Conservation (phyloP, 768 basidiomycete genomes). For the Lentinula aciculospora region DNA sequence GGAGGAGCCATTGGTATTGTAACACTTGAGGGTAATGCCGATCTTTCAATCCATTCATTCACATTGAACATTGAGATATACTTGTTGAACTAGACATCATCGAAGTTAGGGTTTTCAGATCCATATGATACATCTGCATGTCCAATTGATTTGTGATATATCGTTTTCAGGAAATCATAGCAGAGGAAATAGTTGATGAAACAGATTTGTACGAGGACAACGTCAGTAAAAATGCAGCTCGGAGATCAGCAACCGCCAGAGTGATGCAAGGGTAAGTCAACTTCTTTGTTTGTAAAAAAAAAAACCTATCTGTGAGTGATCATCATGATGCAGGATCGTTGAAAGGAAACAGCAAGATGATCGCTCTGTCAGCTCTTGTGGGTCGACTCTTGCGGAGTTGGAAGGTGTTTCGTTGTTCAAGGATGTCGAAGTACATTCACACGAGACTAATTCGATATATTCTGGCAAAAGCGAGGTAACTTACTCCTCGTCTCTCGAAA, state of each 20-base stretch:
- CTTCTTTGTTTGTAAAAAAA: background rate
- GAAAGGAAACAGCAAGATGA: background rate
- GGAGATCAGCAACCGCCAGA: conserved; percentile 62
- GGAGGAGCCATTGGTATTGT: conserved; percentile 91
- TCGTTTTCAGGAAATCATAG: conserved; percentile 77
- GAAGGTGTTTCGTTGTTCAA: background rate
- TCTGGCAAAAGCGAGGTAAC: background rate
- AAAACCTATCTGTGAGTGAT: no score
- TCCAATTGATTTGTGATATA: background rate
- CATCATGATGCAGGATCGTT: background rate
- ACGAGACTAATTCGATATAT: background rate
- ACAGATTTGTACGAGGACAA: conserved; percentile 90
- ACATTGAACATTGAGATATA: background rate
- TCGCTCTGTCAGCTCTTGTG: background rate
- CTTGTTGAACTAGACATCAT: conserved; percentile 49
- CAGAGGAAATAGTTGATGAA: conserved; percentile 94
- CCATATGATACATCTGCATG: background rate
- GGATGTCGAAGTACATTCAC: background rate
- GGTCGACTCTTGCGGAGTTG: background rate
- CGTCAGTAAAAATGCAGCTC: conserved; percentile 68
- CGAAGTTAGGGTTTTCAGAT: conserved; percentile 44
- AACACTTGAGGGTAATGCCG: conserved; percentile 53
- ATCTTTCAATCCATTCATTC: background rate
- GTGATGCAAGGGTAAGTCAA: conserved; percentile 69
- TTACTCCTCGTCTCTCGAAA: background rate